Conservation (phyloP, 495 filamentous ascomycete species). For the Trichoderma asperelloides region DNA sequence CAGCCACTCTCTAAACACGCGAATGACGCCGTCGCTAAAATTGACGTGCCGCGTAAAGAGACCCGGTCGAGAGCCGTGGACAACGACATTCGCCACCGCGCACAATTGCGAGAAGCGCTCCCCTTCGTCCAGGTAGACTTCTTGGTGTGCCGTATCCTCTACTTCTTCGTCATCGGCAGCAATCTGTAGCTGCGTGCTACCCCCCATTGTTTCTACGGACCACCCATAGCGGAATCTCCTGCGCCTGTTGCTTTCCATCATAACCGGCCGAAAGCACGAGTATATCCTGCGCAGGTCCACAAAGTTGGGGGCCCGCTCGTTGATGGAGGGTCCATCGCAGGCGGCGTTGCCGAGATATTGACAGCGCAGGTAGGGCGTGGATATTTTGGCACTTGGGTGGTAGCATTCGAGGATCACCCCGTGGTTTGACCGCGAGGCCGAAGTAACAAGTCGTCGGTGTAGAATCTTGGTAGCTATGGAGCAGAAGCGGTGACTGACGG, state of each 20-base stretch:
- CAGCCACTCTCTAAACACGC: slow-evolving; percentile 64
- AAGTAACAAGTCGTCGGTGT: slow-evolving; percentile 51
- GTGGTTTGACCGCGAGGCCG: slow-evolving; percentile 48
- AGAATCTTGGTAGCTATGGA: slow-evolving; percentile 59
- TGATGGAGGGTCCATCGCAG: slow-evolving; percentile 10
- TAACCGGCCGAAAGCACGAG: slow-evolving; percentile 52
- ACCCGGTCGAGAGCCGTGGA: slow-evolving; percentile 48
- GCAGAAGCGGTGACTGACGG: slow-evolving; percentile 58
- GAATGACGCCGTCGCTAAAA: slow-evolving; percentile 53
- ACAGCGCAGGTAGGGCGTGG: slow-evolving; percentile 60
- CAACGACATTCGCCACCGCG: slow-evolving; percentile 58
- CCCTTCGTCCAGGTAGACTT: slow-evolving; percentile 54
- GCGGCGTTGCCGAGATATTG: slow-evolving; percentile 50
- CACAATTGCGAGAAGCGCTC: slow-evolving; percentile 68
- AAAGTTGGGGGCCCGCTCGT: slow-evolving; percentile 13
- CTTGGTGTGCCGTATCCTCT: slow-evolving; percentile 39
- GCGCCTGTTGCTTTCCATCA: slow-evolving; percentile 34
- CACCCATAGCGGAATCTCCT: slow-evolving; percentile 24
- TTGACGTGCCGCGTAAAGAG: slow-evolving; percentile 52
- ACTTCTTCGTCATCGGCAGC: slow-evolving; percentile 11
- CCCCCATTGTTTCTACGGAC: slow-evolving; percentile 8
- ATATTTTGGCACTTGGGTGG: slow-evolving; percentile 59
- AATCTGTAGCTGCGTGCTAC: slow-evolving; percentile 18
- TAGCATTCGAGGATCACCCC: slow-evolving; percentile 69
- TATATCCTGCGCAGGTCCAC: slow-evolving; percentile 30